These are phyloP conservation scores for Ustilaginoidea virens DNA, from an alignment of 2,329 filamentous ascomycete species.

Conservation along the genomic window DNA sequence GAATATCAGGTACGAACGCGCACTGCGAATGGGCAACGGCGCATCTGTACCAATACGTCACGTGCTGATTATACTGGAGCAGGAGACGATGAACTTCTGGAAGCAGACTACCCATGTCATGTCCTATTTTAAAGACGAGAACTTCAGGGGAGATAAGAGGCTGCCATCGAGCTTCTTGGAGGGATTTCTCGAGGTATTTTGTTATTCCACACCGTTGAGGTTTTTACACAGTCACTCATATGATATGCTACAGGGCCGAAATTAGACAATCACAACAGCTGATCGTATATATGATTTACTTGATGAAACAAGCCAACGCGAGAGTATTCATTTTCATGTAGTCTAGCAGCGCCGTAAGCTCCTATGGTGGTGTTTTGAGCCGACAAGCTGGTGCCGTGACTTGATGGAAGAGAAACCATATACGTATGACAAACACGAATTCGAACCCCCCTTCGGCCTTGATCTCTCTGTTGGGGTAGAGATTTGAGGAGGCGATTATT, in stretches of 20 bases:
- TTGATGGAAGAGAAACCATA: constrained; percentile 1
- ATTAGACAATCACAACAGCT: constrained; percentile 23
- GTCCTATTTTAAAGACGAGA: constrained; percentile 87
- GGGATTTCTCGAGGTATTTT: constrained; percentile 80
- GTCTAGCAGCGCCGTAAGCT: constrained; percentile 17
- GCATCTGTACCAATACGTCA: too few species aligned
- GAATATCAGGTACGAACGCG: constrained; percentile 66
- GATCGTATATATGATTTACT: constrained; percentile 20
- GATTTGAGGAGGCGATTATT: too few species aligned
- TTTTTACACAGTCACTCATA: not conserved
- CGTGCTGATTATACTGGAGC: too few species aligned
- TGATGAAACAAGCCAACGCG: constrained; percentile 8
- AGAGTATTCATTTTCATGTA: too few species aligned
- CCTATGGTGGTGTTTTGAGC: constrained; percentile 5
- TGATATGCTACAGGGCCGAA: constrained; percentile 32
- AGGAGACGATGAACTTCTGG: constrained; percentile 99
- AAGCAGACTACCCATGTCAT: constrained; percentile 92
- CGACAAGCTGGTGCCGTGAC: constrained; percentile 1
- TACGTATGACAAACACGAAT: too few species aligned
- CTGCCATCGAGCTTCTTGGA: constrained; percentile 84
- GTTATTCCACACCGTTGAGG: not conserved
- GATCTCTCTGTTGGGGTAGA: too few species aligned
- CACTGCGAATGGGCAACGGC: constrained; percentile 20
- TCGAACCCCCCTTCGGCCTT: too few species aligned
- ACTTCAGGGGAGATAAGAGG: constrained; percentile 57